These are phyloP conservation scores for Viola pubescens DNA, from an alignment of 441 rosid genomes.

Conservation along the genomic window DNA sequence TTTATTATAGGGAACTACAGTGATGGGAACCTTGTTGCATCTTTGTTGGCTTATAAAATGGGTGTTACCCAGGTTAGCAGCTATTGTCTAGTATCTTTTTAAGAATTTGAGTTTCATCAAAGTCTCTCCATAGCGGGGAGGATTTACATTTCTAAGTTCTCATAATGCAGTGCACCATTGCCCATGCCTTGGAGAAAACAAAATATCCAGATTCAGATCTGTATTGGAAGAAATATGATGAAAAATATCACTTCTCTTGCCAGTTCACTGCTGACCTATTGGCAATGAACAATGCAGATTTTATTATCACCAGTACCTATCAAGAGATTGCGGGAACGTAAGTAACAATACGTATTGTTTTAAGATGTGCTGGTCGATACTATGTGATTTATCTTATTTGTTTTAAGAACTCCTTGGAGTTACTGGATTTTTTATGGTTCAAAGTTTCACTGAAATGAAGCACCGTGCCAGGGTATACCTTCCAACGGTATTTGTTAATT, in stretches of 20 bases:
- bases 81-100: constrained; percentile 5
- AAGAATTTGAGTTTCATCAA: not conserved
- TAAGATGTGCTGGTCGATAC: not conserved
- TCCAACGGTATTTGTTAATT: not conserved
- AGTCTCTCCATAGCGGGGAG: constrained; percentile 7
- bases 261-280: constrained; percentile 92
- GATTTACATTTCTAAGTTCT: constrained; percentile 10
- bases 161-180: constrained; percentile 80
- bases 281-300: constrained; percentile 93
- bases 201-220: constrained; percentile 97
- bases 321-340: constrained; percentile 98
- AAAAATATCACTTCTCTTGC: constrained; percentile 88
- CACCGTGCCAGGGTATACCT: not conserved
- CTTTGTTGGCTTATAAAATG: constrained; percentile 81
- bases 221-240: constrained; percentile 85
- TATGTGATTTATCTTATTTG: not conserved
- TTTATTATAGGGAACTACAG: constrained; percentile 93
- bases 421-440: not conserved
- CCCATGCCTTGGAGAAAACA: constrained; percentile 97
- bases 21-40: constrained; percentile 95
- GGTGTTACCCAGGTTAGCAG: constrained; percentile 72
- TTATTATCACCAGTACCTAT: constrained; percentile 92
- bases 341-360: constrained; percentile 22
- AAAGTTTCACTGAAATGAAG: not conserved
- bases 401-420: not conserved